phyloP scores from a whole-genome alignment of 2,329 filamentous ascomycete genomes.

The Paracoccidioides brasiliensis region DNA sequence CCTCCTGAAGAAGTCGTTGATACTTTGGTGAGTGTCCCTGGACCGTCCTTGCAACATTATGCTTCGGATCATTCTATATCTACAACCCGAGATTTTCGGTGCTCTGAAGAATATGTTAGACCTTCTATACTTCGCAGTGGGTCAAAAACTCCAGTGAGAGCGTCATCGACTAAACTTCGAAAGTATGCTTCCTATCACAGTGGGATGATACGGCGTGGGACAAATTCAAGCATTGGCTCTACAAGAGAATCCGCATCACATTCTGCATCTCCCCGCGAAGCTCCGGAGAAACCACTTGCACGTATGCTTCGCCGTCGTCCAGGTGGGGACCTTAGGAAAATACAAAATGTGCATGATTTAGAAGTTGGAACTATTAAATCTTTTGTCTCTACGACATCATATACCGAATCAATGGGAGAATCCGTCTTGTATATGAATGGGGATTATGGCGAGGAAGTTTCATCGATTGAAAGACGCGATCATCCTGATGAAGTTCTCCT shows the following conservation, averaged over 20 bases:
- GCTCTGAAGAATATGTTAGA: neutral
- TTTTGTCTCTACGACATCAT: slow-evolving; percentile 24
- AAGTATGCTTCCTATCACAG: slow-evolving; percentile 36
- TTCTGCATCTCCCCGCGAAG: slow-evolving; percentile 10
- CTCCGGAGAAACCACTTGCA: slow-evolving; percentile 16
- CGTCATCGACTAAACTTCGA: slow-evolving; percentile 26
- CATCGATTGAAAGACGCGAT: neutral
- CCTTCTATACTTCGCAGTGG: slow-evolving; percentile 16
- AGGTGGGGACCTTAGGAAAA: slow-evolving; percentile 61
- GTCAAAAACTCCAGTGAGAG: slow-evolving; percentile 16
- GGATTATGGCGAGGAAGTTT: slow-evolving; percentile 7
- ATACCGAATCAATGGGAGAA: slow-evolving; percentile 20
- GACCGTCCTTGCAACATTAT: neutral
- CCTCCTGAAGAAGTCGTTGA: neutral
- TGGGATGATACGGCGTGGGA: slow-evolving; percentile 23
- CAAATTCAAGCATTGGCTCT: slow-evolving; percentile 16
- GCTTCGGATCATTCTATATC: neutral
- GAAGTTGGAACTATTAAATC: slow-evolving; percentile 32
- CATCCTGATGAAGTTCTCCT: slow-evolving; percentile 14
- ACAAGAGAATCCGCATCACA: slow-evolving; percentile 1
- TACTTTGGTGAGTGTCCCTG: neutral
- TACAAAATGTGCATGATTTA: slow-evolving; percentile 50
- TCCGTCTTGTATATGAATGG: slow-evolving; percentile 18
- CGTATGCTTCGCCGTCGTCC: slow-evolving; percentile 58
- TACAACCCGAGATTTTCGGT: neutral